These are phyloP conservation scores for Cladobotryum protrusum DNA, from an alignment of 2,329 filamentous ascomycete species.

Conservation along the genomic window DNA sequence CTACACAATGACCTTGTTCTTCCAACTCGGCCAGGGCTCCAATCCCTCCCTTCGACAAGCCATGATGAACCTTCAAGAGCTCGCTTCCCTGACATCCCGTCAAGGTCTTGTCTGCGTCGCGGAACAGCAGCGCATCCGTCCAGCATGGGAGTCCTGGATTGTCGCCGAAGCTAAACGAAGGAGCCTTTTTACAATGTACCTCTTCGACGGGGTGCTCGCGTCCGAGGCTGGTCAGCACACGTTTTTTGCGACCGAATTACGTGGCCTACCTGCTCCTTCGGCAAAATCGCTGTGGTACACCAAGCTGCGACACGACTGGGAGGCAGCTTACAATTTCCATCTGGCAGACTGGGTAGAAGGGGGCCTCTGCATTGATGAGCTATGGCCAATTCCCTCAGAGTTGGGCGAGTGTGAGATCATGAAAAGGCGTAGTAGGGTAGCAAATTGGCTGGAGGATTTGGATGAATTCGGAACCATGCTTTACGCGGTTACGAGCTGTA, in stretches of 20 bases:
- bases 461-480: constrained; percentile 51
- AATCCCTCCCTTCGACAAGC: constrained; percentile 32
- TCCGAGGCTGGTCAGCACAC: constrained; percentile 37
- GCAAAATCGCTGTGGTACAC: constrained; percentile 39
- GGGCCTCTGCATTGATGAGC: constrained; percentile 40
- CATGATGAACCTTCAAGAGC: constrained; percentile 45
- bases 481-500: constrained; percentile 42
- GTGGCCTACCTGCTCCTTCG: constrained; percentile 36
- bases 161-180: constrained; percentile 46
- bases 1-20: constrained; percentile 45
- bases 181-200: constrained; percentile 45
- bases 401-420: constrained; percentile 24
- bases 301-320: constrained; percentile 32
- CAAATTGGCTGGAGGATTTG: constrained; percentile 42
- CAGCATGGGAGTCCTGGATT: constrained; percentile 49
- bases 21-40: constrained; percentile 23
- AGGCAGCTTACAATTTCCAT: constrained; percentile 35
- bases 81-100: constrained; percentile 36
- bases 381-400: constrained; percentile 38
- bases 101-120: constrained; percentile 38
- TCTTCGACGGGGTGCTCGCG: constrained; percentile 46
- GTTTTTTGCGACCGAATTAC: constrained; percentile 44
- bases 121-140: constrained; percentile 33
- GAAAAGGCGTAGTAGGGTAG: constrained; percentile 32
- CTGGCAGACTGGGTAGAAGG: constrained; percentile 37